Evolutionary conservation across 768 basidiomycete species (phyloP).

Genomic region (Boletus rubropictus): DNA sequence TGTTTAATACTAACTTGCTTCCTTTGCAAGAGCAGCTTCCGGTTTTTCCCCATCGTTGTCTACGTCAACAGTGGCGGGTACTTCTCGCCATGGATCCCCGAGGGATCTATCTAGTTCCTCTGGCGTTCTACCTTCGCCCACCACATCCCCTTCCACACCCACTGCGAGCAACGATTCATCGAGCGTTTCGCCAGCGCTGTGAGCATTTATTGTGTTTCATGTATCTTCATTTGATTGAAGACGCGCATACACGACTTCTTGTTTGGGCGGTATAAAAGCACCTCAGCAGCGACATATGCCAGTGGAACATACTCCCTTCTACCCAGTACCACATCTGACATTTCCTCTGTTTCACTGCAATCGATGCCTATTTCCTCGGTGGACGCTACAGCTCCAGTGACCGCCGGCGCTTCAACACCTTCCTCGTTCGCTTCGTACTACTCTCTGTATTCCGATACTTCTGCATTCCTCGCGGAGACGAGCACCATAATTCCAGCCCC

Average conservation of each 20-base stretch:
- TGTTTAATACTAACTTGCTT: not conserved
- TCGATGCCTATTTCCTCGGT: not conserved
- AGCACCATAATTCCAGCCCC: constrained; percentile 35
- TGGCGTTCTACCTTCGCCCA: not conserved
- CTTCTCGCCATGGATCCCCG: not conserved
- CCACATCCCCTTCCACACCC: not conserved
- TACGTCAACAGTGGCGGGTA: not conserved
- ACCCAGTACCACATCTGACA: not conserved
- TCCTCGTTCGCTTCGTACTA: not conserved
- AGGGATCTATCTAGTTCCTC: not conserved
- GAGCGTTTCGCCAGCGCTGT: not conserved
- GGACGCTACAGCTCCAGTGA: not conserved
- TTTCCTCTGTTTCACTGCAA: constrained; percentile 1
- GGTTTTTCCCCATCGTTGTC: not conserved
- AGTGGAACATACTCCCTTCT: not conserved
- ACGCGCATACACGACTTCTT: not conserved
- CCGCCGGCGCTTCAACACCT: not conserved
- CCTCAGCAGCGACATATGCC: not conserved
- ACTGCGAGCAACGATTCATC: not conserved
- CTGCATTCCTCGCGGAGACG: constrained; percentile 25
- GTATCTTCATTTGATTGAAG: not conserved
- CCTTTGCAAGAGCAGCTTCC: not conserved
- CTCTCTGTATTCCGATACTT: not conserved
- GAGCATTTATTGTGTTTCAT: not conserved
- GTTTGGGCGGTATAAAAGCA: not conserved